Evolutionary conservation across 2,329 filamentous ascomycete species (phyloP).

Genomic region (Zymoseptoria passerinii): DNA sequence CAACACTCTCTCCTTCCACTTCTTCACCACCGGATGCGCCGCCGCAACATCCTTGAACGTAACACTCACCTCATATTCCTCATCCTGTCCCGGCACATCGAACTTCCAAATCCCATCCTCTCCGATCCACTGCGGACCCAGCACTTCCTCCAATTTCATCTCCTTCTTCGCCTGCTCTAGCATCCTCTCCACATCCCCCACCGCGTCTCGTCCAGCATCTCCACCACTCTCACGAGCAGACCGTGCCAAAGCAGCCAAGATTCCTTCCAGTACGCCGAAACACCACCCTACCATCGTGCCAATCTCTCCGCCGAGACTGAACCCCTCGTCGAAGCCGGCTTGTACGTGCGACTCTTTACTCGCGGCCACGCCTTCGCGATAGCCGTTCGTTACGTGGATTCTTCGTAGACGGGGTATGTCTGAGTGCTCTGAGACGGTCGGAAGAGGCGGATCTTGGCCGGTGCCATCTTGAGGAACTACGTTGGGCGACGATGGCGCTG

Average conservation of each 20-base stretch:
- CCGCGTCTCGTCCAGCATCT: not conserved
- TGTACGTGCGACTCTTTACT: slow-evolving; percentile 74
- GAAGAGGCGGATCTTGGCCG: not conserved
- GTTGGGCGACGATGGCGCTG: slow-evolving; percentile 33
- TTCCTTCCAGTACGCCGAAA: slow-evolving; percentile 67
- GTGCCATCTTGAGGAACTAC: slow-evolving; percentile 1
- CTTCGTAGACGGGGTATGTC: slow-evolving; percentile 68
- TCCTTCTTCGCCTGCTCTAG: slow-evolving; percentile 32
- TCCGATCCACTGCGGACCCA: slow-evolving; percentile 58
- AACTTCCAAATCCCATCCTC: slow-evolving; percentile 67
- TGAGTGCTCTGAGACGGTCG: slow-evolving; percentile 34
- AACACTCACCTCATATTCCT: slow-evolving; percentile 30
- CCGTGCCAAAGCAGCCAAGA: slow-evolving; percentile 43
- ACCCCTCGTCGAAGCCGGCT: slow-evolving; percentile 85
- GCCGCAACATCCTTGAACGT: slow-evolving; percentile 56
- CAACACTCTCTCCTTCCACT: slow-evolving; percentile 44
- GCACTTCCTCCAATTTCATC: slow-evolving; percentile 49
- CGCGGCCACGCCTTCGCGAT: slow-evolving; percentile 73
- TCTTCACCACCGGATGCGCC: slow-evolving; percentile 58
- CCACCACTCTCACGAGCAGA: slow-evolving; percentile 1
- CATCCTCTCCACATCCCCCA: slow-evolving; percentile 18
- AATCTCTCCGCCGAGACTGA: slow-evolving; percentile 70
- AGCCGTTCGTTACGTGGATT: slow-evolving; percentile 76
- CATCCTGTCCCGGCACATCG: slow-evolving; percentile 31
- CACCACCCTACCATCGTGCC: slow-evolving; percentile 67